These are phyloP conservation scores for Pseudonitzschia multiseries DNA, from an alignment of 108 stramenopile genomes.

Conservation along the genomic window DNA sequence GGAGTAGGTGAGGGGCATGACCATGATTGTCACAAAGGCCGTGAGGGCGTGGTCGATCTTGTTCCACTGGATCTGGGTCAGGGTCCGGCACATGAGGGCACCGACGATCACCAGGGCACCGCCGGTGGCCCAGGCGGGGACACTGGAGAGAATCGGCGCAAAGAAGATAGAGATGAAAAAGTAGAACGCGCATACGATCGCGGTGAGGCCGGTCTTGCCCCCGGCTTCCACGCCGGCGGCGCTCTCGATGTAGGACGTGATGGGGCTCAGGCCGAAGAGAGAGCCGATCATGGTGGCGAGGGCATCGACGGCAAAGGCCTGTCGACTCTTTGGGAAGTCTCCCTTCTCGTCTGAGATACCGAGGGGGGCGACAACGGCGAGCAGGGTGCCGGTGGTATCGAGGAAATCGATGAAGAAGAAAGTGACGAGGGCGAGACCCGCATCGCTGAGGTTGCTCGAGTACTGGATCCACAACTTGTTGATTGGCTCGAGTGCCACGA, in stretches of 20 bases:
- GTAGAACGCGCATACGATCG: conserved; percentile 47
- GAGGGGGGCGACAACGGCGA: conserved; percentile 1
- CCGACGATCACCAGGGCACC: conserved; percentile 80
- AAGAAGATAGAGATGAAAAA: conserved; percentile 68
- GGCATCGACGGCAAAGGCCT: conserved; percentile 60
- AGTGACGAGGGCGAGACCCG: conserved; percentile 53
- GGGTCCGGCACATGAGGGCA: conserved; percentile 59
- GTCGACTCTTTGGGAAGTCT: conserved; percentile 51
- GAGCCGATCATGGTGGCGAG: conserved; percentile 65
- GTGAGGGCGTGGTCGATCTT: conserved; percentile 63
- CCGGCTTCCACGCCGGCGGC: conserved; percentile 72
- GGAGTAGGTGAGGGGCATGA: conserved; percentile 85
- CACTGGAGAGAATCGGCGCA: conserved; percentile 79
- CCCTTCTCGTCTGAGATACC: conserved; percentile 49
- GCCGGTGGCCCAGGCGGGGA: conserved; percentile 87
- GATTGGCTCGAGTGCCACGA: conserved; percentile 47
- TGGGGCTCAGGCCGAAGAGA: conserved; percentile 59
- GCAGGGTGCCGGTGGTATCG: conserved; percentile 56
- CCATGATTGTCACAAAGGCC: conserved; percentile 80
- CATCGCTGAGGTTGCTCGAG: conserved; percentile 33
- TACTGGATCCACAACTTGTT: conserved; percentile 42
- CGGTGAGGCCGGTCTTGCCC: conserved; percentile 58
- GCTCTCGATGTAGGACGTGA: conserved; percentile 73
- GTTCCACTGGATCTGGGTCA: conserved; percentile 72
- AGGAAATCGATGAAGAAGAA: conserved; percentile 64